phyloP scores from a whole-genome alignment of 306 rosid species.

The Casuarina equisetifolia region DNA sequence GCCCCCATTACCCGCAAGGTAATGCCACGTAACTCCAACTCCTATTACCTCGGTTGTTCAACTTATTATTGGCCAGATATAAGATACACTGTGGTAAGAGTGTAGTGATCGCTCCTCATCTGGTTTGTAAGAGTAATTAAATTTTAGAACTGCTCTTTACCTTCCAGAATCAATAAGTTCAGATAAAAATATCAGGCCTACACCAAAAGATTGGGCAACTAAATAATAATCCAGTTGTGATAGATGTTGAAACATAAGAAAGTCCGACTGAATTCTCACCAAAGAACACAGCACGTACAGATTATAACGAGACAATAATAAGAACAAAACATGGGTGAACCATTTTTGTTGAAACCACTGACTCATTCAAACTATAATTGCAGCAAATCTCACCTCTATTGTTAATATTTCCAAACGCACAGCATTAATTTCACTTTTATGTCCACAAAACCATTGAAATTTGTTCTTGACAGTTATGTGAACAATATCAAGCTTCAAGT shows the following conservation, averaged over 20 bases:
- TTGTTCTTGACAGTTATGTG: constrained; percentile 84
- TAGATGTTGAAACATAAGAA: neutral
- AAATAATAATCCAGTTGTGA: too few relatives aligned
- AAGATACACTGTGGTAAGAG: neutral
- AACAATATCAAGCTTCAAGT: constrained; percentile 94
- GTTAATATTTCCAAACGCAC: constrained; percentile 84
- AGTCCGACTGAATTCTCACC: neutral
- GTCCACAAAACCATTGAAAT: constrained; percentile 84
- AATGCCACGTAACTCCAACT: neutral
- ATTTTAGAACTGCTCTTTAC: neutral
- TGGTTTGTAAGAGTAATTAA: neutral
- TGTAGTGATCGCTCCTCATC: neutral
- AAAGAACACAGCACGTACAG: neutral
- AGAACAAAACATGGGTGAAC: constrained; percentile 15
- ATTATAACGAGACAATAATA: neutral
- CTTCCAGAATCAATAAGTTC: neutral
- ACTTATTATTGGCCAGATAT: neutral
- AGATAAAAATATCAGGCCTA: neutral
- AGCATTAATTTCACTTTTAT: constrained; percentile 72
- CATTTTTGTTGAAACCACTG: constrained; percentile 16
- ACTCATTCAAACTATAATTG: constrained; percentile 17
- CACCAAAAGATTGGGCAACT: too few relatives aligned
- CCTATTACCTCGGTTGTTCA: neutral
- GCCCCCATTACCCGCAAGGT: neutral
- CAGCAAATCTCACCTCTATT: constrained; percentile 60